Base-by-base conservation (phyloP, 768 basidiomycete species). In the Tephrocybe sp. region DNA sequence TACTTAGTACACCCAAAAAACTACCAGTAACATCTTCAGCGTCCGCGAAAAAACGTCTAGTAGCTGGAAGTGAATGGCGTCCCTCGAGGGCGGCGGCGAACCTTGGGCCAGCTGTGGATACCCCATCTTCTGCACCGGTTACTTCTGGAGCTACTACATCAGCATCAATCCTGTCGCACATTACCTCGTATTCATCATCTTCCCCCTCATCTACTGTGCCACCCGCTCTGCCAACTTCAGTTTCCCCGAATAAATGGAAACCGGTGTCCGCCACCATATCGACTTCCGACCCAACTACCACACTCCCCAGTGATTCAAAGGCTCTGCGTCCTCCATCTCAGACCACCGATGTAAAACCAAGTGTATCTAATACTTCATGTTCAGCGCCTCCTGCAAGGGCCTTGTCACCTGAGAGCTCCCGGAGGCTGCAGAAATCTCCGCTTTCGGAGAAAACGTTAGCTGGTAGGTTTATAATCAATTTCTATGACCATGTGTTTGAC, bases 31-130 rank as follows among this genome's bases (percentile, higher is more conserved):
- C 56, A 19, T 46, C 52, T 16, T 45, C 52, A 20, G 39, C 63
- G n/a, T 39, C 54, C 20, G 47, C 64, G 0, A 73, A 69, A 61
- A 75, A 71, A 53, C 72, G 69, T 35, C 61, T 80, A 5, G 61
- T 74, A 1, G 74, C 82, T 9, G 79, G 79, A 10, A 68, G 67
- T 39, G 74, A 75, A 9, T 80, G 80, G 80, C 74, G 79, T 77
- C 74, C 76, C 19, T 63, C 61, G 17, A 64, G 66, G 48, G 51
- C 56, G 22, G 38, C 58, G 14, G 59, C 54, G 26, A 34, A 30
- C 45, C 47, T 48, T 36, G 55, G 39, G 35, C 20, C 58, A n/a
- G 48, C 58, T 14, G 46, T 58, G 1, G 50, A 60, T n/a, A 30
- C 53, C 40, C 46, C 62, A 8, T 48, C 60, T n/a, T 22, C 57